These are phyloP conservation scores for Penicillium taxi DNA, from an alignment of 495 filamentous ascomycete species.

Conservation along the genomic window DNA sequence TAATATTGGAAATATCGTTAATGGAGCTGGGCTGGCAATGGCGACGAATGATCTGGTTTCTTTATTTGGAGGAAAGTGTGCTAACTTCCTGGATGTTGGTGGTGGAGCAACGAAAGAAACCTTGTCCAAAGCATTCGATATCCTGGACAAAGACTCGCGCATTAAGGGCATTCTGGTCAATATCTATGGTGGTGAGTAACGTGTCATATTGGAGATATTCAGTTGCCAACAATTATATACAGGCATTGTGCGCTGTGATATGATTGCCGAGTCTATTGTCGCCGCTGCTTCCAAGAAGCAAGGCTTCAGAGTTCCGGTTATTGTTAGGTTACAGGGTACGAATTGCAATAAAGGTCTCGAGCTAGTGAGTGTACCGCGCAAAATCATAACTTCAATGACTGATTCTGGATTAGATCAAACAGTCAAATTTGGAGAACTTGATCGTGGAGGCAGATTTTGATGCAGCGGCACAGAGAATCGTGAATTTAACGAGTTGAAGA, in stretches of 20 bases:
- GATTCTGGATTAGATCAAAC: slow-evolving; percentile 7
- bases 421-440: slow-evolving; percentile 16
- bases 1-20: slow-evolving; percentile 29
- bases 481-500: slow-evolving; percentile 10
- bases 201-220: too few relatives aligned
- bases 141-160: slow-evolving; percentile 15
- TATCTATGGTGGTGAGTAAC: slow-evolving; percentile 26
- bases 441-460: slow-evolving; percentile 24
- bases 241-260: slow-evolving; percentile 32
- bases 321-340: slow-evolving; percentile 27
- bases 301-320: slow-evolving; percentile 22
- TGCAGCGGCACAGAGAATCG: slow-evolving; percentile 16
- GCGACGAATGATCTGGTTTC: slow-evolving; percentile 29
- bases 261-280: slow-evolving; percentile 29
- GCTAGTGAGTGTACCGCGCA: slow-evolving; percentile 10
- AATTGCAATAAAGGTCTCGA: slow-evolving; percentile 20
- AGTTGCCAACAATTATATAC: not conserved
- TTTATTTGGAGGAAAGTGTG: slow-evolving; percentile 21
- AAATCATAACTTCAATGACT: not conserved
- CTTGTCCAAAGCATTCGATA: slow-evolving; percentile 22
- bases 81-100: slow-evolving; percentile 29
- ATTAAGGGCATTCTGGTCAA: slow-evolving; percentile 23
- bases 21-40: slow-evolving; percentile 31
- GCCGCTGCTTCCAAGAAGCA: slow-evolving; percentile 15
- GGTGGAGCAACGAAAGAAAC: slow-evolving; percentile 23